A percentile compares a stretch with the other conserved stretches of the same genome.
Conservation (phyloP, 306 rosid species). For the Fragaria ananassa region DNA sequence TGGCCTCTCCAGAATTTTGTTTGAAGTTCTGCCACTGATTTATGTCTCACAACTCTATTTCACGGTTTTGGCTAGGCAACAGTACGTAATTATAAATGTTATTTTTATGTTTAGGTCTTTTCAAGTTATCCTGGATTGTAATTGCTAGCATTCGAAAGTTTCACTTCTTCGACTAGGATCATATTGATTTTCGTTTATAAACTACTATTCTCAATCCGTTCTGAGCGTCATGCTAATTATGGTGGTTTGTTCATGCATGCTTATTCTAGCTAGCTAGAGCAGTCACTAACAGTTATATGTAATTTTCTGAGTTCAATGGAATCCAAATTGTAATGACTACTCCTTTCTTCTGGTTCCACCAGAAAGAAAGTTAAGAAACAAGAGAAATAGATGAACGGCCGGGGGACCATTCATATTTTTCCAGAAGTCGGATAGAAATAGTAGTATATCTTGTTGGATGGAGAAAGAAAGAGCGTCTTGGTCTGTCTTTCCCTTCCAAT, state of each 20-base stretch:
- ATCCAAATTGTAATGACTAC: not conserved
- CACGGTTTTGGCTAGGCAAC: no score
- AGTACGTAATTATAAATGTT: no score
- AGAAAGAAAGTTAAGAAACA: not conserved
- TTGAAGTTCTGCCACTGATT: no score
- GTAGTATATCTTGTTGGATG: constrained; percentile 12
- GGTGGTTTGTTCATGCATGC: not conserved
- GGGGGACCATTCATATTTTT: constrained; percentile 38
- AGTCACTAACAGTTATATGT: not conserved
- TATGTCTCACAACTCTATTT: no score
- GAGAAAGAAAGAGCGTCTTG: constrained; percentile 23
- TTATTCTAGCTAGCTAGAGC: not conserved
- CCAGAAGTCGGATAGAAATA: constrained; percentile 23
- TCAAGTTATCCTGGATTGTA: no score
- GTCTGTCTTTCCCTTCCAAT: constrained; percentile 53
- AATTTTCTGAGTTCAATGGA: not conserved
- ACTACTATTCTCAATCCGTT: not conserved
- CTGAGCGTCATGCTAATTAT: not conserved
- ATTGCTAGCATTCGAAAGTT: no score
- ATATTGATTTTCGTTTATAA: no score
- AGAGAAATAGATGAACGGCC: not conserved
- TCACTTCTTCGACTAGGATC: no score
- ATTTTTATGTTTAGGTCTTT: no score
- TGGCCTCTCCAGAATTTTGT: no score
- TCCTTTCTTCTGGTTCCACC: not conserved